Percentiles rank a stretch among this genome's conserved stretches.
Conservation (phyloP, 257 asterid species). For the Nemophila menziesii region DNA sequence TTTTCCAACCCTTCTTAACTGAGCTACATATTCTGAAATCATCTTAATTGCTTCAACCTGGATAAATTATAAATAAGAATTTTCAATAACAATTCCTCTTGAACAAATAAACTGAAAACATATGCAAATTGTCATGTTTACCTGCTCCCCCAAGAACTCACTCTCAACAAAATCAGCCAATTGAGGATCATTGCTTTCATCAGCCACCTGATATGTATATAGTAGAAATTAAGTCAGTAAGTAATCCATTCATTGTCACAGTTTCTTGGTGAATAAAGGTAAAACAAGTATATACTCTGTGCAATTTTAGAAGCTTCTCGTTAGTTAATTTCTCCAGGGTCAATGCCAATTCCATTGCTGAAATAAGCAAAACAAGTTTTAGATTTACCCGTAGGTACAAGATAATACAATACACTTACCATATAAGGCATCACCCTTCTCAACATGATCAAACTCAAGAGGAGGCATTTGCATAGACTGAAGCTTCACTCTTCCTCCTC, state of each 20-base stretch:
- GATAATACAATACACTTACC: constrained; percentile 26
- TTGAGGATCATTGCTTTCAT: constrained; percentile 43
- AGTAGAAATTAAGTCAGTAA: neutral
- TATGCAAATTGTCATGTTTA: constrained; percentile 6
- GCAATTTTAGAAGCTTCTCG: constrained; percentile 48
- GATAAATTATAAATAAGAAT: neutral
- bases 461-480: constrained; percentile 35
- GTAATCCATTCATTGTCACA: neutral
- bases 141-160: constrained; percentile 63
- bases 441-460: constrained; percentile 54
- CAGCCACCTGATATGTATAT: constrained; percentile 43
- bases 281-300: constrained; percentile 25
- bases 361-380: constrained; percentile 26
- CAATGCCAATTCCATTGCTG: constrained; percentile 80
- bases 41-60: constrained; percentile 71
- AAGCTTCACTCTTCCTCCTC: constrained; percentile 84
- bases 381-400: neutral
- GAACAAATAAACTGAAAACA: neutral
- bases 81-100: neutral
- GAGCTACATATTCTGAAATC: constrained; percentile 62
- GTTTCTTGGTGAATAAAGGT: neutral
- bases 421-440: constrained; percentile 76
- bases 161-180: constrained; percentile 61
- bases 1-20: constrained; percentile 77
- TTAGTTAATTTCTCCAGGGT: constrained; percentile 59